Evolutionary conservation across 2,329 filamentous ascomycete genomes (phyloP).

Genomic region (Cryphonectria nitschkei): DNA sequence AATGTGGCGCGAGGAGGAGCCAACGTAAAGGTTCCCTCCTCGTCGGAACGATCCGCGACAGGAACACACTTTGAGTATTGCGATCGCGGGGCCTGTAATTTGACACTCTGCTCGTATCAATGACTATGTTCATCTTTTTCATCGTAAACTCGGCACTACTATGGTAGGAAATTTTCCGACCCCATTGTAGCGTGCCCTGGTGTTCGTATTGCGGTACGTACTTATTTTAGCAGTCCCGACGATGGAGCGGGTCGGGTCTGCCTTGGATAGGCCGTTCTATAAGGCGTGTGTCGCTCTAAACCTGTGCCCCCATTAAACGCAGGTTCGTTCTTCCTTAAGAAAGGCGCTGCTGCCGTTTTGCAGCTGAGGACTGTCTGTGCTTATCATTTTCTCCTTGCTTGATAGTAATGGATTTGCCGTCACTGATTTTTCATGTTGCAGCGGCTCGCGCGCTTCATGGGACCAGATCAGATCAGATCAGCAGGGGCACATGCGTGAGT

Average conservation of each 20-base stretch:
- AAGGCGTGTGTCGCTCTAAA: not conserved
- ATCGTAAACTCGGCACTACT: not conserved
- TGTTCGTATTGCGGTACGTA: conserved; percentile 1
- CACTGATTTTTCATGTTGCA: not conserved
- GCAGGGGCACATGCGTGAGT: not conserved
- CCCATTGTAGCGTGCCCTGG: not conserved
- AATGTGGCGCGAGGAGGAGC: not conserved
- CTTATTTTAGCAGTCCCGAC: conserved; percentile 7
- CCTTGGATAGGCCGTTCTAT: not conserved
- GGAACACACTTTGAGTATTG: not conserved
- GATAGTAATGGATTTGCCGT: not conserved
- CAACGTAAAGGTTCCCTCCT: not conserved
- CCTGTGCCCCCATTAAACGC: not conserved
- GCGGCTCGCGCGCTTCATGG: not conserved
- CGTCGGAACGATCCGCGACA: not conserved
- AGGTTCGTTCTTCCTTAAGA: not conserved
- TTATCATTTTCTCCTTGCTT: not conserved
- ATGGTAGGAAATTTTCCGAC: not conserved
- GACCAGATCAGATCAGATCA: not conserved
- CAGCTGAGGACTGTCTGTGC: not conserved
- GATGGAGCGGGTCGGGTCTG: conserved; percentile 3
- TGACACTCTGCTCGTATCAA: not conserved
- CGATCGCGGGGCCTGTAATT: not conserved
- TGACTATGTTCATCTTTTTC: not conserved
- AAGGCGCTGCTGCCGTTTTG: not conserved